These are phyloP conservation scores for Leccinum imitatum DNA, from an alignment of 768 basidiomycete genomes.

Conservation along the genomic window DNA sequence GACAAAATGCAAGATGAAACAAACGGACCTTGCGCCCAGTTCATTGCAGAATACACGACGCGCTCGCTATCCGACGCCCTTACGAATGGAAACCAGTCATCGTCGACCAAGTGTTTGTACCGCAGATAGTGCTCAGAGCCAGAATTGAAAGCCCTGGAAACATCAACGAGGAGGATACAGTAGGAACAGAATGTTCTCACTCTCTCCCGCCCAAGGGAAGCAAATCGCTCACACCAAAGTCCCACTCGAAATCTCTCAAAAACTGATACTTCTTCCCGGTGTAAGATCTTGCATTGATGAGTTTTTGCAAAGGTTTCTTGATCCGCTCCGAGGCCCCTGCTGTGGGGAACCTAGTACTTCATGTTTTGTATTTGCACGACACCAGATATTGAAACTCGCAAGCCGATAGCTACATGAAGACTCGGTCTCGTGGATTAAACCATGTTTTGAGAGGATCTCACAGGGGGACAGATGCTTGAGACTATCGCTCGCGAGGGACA, in stretches of 20 bases:
- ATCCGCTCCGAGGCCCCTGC: slow-evolving; percentile 44
- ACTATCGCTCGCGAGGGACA: too few species aligned
- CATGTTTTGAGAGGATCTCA: too few species aligned
- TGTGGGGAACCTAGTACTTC: slow-evolving; percentile 63
- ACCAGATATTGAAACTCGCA: too few species aligned
- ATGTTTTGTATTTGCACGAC: too few species aligned
- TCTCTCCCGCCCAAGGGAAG: slow-evolving; percentile 67
- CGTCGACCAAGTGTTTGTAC: slow-evolving; percentile 49
- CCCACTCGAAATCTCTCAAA: slow-evolving; percentile 55
- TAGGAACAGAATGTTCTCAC: slow-evolving; percentile 37
- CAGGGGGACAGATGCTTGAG: too few species aligned
- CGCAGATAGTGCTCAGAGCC: slow-evolving; percentile 53
- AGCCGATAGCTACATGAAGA: too few species aligned
- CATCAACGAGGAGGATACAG: background rate
- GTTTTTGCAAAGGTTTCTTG: slow-evolving; percentile 47
- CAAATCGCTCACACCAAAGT: slow-evolving; percentile 56
- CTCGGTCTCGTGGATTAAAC: too few species aligned
- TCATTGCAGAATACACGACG: slow-evolving; percentile 64
- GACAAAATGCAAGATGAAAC: background rate
- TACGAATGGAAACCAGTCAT: slow-evolving; percentile 51
- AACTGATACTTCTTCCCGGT: slow-evolving; percentile 53
- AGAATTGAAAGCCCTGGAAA: slow-evolving; percentile 46
- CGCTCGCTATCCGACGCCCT: slow-evolving; percentile 51
- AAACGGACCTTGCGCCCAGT: slow-evolving; percentile 62
- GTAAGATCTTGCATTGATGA: slow-evolving; percentile 48